phyloP scores from a whole-genome alignment of 169 alveolate genomes.

The Plasmodium gaboni region DNA sequence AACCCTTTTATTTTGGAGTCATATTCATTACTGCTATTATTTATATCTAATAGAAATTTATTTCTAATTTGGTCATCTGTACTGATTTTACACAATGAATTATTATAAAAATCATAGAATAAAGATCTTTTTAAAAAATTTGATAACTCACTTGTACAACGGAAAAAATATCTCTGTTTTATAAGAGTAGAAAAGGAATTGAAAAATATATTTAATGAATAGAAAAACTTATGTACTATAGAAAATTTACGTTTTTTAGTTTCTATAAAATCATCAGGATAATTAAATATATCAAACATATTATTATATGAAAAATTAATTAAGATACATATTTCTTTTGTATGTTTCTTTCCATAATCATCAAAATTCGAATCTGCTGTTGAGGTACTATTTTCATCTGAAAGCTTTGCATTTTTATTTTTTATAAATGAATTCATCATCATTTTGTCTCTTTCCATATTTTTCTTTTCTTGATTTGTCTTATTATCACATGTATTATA shows the following conservation, averaged over 20 bases:
- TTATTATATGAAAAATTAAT: conserved; percentile 69
- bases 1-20: not conserved
- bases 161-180: conserved; percentile 59
- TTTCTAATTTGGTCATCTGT: not conserved
- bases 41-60: not conserved
- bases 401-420: conserved; percentile 22
- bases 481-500: conserved; percentile 38
- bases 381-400: conserved; percentile 31
- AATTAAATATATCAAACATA: conserved; percentile 76
- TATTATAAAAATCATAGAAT: conserved; percentile 17
- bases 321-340: conserved; percentile 69
- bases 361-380: conserved; percentile 17
- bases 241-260: conserved; percentile 34
- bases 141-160: conserved; percentile 17
- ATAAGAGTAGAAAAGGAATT: conserved; percentile 64
- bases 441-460: conserved; percentile 39
- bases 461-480: conserved; percentile 18
- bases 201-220: conserved; percentile 37
- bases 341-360: conserved; percentile 48
- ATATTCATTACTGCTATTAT: conserved; percentile 5
- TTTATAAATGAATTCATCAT: conserved; percentile 47
- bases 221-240: conserved; percentile 34
- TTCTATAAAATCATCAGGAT: conserved; percentile 37
- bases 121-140: conserved; percentile 36
- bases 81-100: not conserved